Evolutionary conservation across 2,329 filamentous ascomycete genomes (phyloP), one percentile per base, ranked within the genome.

Genomic region (Aspergillus ochraceus): DNA sequence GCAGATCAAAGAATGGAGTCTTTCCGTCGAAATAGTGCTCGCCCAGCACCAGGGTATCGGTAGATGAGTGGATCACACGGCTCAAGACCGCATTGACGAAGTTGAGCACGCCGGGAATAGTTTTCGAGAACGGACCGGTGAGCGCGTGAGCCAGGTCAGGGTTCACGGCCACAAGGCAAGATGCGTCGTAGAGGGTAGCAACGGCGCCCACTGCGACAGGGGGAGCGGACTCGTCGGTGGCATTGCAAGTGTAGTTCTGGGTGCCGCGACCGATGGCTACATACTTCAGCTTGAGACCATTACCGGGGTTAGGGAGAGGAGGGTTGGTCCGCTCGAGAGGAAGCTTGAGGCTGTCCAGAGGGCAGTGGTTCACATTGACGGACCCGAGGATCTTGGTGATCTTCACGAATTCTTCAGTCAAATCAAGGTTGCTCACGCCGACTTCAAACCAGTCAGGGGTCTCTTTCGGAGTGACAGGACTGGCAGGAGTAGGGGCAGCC

Each of bases 191-290:
- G 3, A 82, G 72, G 2, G 74, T 74, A 2, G 80, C 81, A n/a
- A 77, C 69, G 22, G 81, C 81, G 10, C 80, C 80, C 39, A 76
- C 68, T 9, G 79, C 66, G 14, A 66, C 60, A 14, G 81, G 80
- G 0, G 57, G 54, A 11, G 67, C 54, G 0, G 72, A 66, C 3
- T 63, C 61, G 6, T 50, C 19, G 30, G 68, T 57, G 36, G 66
- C 64, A 39, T 73, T 64, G 62, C 81, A 83, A 17, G 77, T 79
- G 66, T 82, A 84, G 72, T 83, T 83, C 62, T 84, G 81, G 12
- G 79, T 81, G 45, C 82, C 82, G 24, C 75, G 71, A 56, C 81
- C 82, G 20, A 81, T 62, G 6, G 77, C 77, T 53, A 83, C 68
- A 61, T 79, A 76, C 58, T 79, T 73, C 52, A 83, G 77, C 9